Conservation (phyloP, 202 grass and related monocot genomes). For the Schoenoplectus tabernaemontani region DNA sequence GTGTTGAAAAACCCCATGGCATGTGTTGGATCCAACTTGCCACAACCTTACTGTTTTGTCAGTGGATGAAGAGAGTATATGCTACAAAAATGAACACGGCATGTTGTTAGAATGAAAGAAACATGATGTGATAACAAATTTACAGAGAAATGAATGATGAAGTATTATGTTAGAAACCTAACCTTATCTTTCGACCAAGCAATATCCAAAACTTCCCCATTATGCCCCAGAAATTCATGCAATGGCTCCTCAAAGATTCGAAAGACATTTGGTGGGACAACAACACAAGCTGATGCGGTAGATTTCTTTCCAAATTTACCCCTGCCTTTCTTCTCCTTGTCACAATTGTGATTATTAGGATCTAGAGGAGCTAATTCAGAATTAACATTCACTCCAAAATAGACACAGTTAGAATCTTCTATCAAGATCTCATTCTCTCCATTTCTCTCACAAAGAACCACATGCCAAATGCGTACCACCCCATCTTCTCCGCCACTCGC, state of each 20-base stretch:
- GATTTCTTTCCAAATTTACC: slow-evolving; percentile 41
- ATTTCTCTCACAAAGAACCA: slow-evolving; percentile 40
- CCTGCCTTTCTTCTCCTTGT: slow-evolving; percentile 33
- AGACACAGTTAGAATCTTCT: slow-evolving; percentile 62
- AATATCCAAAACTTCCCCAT: slow-evolving; percentile 61
- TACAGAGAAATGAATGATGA: slow-evolving; percentile 27
- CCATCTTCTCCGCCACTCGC: slow-evolving; percentile 82
- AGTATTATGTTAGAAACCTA: slow-evolving; percentile 21
- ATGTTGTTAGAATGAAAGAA: slow-evolving; percentile 16
- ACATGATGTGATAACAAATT: background rate
- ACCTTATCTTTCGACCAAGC: slow-evolving; percentile 88
- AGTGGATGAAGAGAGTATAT: slow-evolving; percentile 52
- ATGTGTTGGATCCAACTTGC: slow-evolving; percentile 45
- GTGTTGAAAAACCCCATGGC: slow-evolving; percentile 49
- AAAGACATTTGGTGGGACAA: slow-evolving; percentile 57
- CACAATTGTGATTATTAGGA: slow-evolving; percentile 22
- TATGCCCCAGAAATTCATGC: slow-evolving; percentile 73
- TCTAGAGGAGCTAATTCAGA: slow-evolving; percentile 35
- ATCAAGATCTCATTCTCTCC: slow-evolving; percentile 38
- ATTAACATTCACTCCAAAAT: slow-evolving; percentile 43
- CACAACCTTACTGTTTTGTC: slow-evolving; percentile 73
- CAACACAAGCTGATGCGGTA: slow-evolving; percentile 59
- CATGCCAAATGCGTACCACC: slow-evolving; percentile 58
- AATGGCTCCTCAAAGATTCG: slow-evolving; percentile 58
- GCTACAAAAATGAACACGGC: slow-evolving; percentile 33